A percentile compares a stretch with the other conserved stretches of the same genome.
phyloP scores from a whole-genome alignment of 441 rosid genomes.

The Metrosideros polymorpha region DNA sequence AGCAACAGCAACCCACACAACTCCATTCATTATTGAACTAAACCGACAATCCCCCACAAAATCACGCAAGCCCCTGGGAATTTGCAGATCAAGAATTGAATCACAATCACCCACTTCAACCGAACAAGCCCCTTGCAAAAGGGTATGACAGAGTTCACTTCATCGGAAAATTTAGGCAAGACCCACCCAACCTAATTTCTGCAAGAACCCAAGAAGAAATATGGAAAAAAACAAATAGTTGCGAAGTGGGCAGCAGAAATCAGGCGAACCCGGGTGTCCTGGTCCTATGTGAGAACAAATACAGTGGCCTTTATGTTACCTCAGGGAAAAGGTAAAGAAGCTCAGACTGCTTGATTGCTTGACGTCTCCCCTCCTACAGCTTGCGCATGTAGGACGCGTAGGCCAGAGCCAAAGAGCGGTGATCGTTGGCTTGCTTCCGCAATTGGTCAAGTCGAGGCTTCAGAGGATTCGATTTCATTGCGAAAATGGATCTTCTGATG shows the following conservation, averaged over 20 bases:
- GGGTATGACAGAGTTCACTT: neutral
- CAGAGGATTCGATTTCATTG: slow-evolving; percentile 77
- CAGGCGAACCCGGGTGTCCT: neutral
- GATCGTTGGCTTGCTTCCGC: slow-evolving; percentile 92
- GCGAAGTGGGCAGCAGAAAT: neutral
- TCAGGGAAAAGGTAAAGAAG: neutral
- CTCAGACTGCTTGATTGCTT: neutral
- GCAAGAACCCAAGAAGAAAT: neutral
- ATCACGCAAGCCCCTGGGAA: neutral
- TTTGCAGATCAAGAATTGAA: neutral
- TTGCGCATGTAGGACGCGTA: slow-evolving; percentile 93
- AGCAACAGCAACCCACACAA: slow-evolving; percentile 85
- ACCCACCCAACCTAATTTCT: neutral
- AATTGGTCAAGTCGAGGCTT: slow-evolving; percentile 87
- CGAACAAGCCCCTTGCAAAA: neutral
- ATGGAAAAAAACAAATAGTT: neutral
- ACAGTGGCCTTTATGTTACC: neutral
- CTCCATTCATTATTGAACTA: slow-evolving; percentile 50
- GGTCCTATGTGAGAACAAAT: neutral
- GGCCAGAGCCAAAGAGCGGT: slow-evolving; percentile 63
- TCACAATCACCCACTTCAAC: neutral
- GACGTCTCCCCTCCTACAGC: slow-evolving; percentile 23
- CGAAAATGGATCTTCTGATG: slow-evolving; percentile 64
- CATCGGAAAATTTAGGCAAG: neutral
- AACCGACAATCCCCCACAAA: neutral